Base-by-base conservation (phyloP, 2,329 filamentous ascomycete genomes). In the Tolypocladium sp. region DNA sequence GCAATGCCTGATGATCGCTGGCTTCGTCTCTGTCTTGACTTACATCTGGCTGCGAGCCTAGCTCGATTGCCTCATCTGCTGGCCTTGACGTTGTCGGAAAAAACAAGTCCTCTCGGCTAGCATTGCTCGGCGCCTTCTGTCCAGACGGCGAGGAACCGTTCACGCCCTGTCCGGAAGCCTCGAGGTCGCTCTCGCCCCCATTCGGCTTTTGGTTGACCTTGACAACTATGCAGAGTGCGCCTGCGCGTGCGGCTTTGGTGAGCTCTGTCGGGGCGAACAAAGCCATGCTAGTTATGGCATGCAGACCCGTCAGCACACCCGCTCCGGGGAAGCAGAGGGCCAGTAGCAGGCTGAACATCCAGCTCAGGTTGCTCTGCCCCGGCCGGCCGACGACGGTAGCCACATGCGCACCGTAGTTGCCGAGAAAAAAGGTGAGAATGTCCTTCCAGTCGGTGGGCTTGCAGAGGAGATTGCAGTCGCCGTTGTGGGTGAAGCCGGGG, bases 401-500 rank as follows among this genome's bases (percentile, higher is more conserved):
- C 10, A 30, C 59, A 12, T 60, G 59, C 2, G 59, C 59, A 4
- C n/a, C 59, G 27, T 60, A 60, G 20, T 60, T 60, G 25, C 59
- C 56, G 12, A 60, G 41, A 20, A 60, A 60, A 17, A 60, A 60
- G n/a, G 38, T 15, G 33, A 53, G 2, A 27, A 60, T 58, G 33
- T 60, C 56, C 17, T 60, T 60, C 55, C 55, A 60, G 2, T 33
- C 40, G 13, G 59, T 42, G 15, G 59, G 22, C 38, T 53, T 60
- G 35, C 59, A 60, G 13, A 60, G 30, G 35, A 60, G 59, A n/a
- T 54, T 60, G 59, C 59, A 60, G 52, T 60, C 59, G 41, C 59
- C 59, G 22, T 60, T 58, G 49, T 60, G 59, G 17, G 59, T 56
- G 42, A 55, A 60, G 56, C 56, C 52, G 20, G 56, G 51, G 27